Evolutionary conservation across 2,329 filamentous ascomycete species (phyloP).

Genomic region (Alternaria sp.): DNA sequence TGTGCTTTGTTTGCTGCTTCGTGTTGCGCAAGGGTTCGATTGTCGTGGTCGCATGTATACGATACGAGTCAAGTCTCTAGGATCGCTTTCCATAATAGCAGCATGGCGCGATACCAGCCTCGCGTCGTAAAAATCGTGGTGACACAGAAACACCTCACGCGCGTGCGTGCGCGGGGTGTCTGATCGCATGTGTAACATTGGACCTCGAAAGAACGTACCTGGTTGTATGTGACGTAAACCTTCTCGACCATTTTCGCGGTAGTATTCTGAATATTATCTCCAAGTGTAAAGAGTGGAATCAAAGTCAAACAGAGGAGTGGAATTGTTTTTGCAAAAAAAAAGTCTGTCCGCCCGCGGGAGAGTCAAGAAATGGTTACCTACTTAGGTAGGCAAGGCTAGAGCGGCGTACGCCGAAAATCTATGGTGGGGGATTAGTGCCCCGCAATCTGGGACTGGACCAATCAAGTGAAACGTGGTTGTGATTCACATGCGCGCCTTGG

Average conservation of each 20-base stretch:
- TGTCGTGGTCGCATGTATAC: not conserved
- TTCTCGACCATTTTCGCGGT: conserved; percentile 49
- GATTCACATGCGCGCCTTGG: not conserved
- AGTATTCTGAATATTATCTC: conserved; percentile 1
- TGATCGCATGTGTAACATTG: conserved; percentile 11
- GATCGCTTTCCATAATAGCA: not conserved
- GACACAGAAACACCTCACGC: conserved; percentile 10
- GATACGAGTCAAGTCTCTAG: not conserved
- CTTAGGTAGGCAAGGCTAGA: conserved; percentile 13
- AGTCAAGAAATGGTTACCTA: conserved; percentile 12
- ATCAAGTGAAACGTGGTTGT: not conserved
- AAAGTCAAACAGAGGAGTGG: not conserved
- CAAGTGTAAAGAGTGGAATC: not conserved
- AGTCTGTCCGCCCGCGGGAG: conserved; percentile 13
- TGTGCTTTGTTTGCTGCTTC: not conserved
- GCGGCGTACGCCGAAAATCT: conserved; percentile 14
- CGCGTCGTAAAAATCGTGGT: not conserved
- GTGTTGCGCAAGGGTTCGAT: not conserved
- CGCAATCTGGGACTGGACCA: not conserved
- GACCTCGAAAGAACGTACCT: conserved; percentile 39
- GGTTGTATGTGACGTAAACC: conserved; percentile 52
- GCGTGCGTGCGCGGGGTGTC: conserved; percentile 8
- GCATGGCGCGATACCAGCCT: not conserved
- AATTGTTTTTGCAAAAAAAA: conserved; percentile 10
- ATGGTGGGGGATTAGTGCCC: conserved; percentile 9